phyloP scores from a whole-genome alignment of 2,329 filamentous ascomycete species.

The Thermothelomyces thermophilus region DNA sequence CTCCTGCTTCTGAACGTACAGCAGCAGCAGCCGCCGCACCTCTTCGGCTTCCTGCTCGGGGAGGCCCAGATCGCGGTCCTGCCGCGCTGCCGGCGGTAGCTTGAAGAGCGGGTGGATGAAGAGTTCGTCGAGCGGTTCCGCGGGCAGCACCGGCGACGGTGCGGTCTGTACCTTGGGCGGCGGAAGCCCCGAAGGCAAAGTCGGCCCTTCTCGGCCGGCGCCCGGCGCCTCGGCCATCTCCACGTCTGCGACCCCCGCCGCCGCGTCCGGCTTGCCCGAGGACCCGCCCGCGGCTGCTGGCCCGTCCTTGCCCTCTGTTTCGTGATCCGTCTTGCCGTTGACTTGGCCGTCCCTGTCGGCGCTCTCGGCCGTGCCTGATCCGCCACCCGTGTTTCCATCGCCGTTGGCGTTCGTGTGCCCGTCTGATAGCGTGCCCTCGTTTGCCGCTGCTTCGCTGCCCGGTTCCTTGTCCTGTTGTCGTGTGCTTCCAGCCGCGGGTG shows the following conservation, averaged over 20 bases:
- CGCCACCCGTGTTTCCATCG: not conserved
- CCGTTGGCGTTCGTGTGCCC: not conserved
- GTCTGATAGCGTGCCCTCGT: constrained; percentile 13
- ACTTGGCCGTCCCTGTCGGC: not conserved
- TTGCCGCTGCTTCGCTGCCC: constrained; percentile 1
- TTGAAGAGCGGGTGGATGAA: constrained; percentile 70
- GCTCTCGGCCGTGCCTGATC: not conserved
- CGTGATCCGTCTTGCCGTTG: constrained; percentile 1
- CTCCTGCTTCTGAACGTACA: constrained; percentile 81
- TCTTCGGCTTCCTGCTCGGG: constrained; percentile 71
- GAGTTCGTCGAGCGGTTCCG: constrained; percentile 34
- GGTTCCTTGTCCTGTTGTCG: not conserved
- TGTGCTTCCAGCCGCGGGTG: not conserved
- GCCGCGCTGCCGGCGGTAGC: constrained; percentile 53
- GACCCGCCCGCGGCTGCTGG: not conserved
- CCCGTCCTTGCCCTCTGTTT: not conserved
- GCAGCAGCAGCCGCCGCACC: constrained; percentile 62
- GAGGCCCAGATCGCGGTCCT: constrained; percentile 65
- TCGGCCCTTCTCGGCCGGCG: not conserved
- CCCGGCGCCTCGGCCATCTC: constrained; percentile 19
- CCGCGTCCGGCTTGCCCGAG: not conserved
- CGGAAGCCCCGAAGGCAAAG: not conserved
- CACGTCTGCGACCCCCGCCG: constrained; percentile 10
- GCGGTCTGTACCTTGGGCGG: not conserved
- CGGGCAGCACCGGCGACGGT: not conserved